Evolutionary conservation across 1,284 basidiomycete species (phyloP).

Genomic region (Naganishia sp.): DNA sequence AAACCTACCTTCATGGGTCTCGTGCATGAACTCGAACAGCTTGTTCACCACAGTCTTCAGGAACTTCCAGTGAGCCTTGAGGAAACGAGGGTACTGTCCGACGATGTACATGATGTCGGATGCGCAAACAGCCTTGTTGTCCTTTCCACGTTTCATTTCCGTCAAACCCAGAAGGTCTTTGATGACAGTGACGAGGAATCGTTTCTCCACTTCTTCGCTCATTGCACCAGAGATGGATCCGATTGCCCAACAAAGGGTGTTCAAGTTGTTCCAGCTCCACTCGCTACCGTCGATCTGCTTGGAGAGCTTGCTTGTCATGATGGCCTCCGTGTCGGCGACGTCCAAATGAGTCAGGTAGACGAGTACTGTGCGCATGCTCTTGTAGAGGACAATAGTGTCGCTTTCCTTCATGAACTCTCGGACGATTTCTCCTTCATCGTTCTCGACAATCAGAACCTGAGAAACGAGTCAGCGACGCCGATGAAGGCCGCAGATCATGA

Average conservation of each 20-base stretch:
- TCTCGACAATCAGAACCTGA: constrained; percentile 95
- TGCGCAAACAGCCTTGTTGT: constrained; percentile 99
- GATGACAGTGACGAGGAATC: constrained; percentile 98
- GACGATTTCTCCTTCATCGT: constrained; percentile 99
- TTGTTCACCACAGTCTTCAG: constrained; percentile 99
- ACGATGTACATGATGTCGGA: constrained; percentile 99
- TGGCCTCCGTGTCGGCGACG: constrained; percentile 92
- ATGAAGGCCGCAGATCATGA: too few relatives aligned
- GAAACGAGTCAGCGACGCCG: constrained; percentile 15
- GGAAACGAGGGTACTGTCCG: constrained; percentile 98
- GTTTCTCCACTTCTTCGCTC: constrained; percentile 99
- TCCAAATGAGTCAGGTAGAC: constrained; percentile 98
- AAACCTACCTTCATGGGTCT: constrained; percentile 87
- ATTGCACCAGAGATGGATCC: constrained; percentile 99
- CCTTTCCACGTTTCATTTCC: constrained; percentile 98
- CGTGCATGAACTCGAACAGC: constrained; percentile 99
- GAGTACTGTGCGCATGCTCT: constrained; percentile 96
- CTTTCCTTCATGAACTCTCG: constrained; percentile 99
- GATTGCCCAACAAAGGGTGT: constrained; percentile 99
- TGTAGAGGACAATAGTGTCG: constrained; percentile 98
- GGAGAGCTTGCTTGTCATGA: constrained; percentile 92
- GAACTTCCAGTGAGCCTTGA: constrained; percentile 99
- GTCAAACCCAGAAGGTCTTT: constrained; percentile 95
- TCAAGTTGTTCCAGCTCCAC: constrained; percentile 99
- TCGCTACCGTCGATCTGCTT: constrained; percentile 91